Percentiles rank a stretch among this genome's conserved stretches.
These are phyloP conservation scores for Hypoxylon perforatum DNA, from an alignment of 495 filamentous ascomycete species.

Conservation along the genomic window DNA sequence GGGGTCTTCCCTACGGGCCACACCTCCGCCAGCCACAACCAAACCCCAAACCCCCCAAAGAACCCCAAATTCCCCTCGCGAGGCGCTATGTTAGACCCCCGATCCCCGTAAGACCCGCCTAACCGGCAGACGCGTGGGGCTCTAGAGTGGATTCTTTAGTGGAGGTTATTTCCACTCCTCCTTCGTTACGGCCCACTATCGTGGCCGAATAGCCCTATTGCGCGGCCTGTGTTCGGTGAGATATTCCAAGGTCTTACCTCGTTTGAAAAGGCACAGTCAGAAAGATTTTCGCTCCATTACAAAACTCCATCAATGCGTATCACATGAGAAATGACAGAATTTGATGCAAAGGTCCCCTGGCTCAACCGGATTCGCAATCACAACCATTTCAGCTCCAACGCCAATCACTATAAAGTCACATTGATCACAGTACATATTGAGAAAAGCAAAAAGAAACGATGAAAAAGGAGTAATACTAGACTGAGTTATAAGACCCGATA, in stretches of 20 bases:
- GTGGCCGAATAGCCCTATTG: constrained; percentile 25
- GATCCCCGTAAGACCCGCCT: constrained; percentile 11
- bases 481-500: background rate
- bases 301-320: constrained; percentile 23
- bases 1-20: too few species aligned
- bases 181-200: constrained; percentile 22
- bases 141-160: constrained; percentile 34
- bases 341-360: background rate
- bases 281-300: constrained; percentile 27
- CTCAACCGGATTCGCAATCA: constrained; percentile 27
- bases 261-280: constrained; percentile 28
- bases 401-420: background rate
- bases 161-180: constrained; percentile 43
- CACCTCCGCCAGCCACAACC: background rate
- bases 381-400: constrained; percentile 3
- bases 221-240: constrained; percentile 39
- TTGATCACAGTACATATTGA: background rate
- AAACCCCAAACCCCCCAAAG: background rate
- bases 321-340: constrained; percentile 35
- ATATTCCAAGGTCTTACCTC: constrained; percentile 44
- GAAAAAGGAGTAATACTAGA: background rate
- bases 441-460: background rate
- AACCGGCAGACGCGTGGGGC: constrained; percentile 22
- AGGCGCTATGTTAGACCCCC: constrained; percentile 1
- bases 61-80: constrained; percentile 15